These are phyloP conservation scores for Sugiyamaella sp. DNA, from an alignment of 1,139 yeast species.

Conservation along the genomic window DNA sequence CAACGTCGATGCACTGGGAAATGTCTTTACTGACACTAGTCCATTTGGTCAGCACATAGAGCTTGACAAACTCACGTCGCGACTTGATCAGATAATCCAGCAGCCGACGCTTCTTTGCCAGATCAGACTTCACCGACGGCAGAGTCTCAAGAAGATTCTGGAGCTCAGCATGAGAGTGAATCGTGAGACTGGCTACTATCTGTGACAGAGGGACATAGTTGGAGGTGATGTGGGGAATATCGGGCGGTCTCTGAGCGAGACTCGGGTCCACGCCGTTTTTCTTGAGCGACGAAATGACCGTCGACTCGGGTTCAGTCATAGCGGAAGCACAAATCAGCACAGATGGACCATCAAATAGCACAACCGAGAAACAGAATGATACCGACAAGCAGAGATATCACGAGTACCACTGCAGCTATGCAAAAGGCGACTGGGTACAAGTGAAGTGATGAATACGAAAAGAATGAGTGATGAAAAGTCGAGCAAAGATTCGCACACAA, in stretches of 20 bases:
- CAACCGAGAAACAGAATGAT: neutral
- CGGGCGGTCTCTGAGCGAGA: conserved; percentile 25
- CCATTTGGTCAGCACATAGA: conserved; percentile 89
- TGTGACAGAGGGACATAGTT: conserved; percentile 68
- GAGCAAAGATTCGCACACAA: no score
- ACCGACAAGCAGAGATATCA: conserved; percentile 1
- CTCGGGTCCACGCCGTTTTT: conserved; percentile 1
- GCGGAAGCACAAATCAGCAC: neutral
- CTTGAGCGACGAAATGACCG: conserved; percentile 7
- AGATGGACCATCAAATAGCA: neutral
- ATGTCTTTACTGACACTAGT: conserved; percentile 71
- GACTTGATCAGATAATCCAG: conserved; percentile 67
- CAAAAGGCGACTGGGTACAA: no score
- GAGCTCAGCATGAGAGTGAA: conserved; percentile 66
- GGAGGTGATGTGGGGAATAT: conserved; percentile 72
- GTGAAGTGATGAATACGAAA: no score
- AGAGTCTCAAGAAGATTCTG: conserved; percentile 64
- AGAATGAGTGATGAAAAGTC: no score
- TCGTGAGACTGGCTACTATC: conserved; percentile 61
- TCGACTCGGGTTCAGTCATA: conserved; percentile 8
- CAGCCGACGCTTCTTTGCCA: conserved; percentile 65
- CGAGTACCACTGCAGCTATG: no score
- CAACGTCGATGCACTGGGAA: conserved; percentile 74
- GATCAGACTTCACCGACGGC: conserved; percentile 58
- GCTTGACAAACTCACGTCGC: conserved; percentile 79